phyloP scores from a whole-genome alignment of 257 asterid species.

The Solanum bukasovii region DNA sequence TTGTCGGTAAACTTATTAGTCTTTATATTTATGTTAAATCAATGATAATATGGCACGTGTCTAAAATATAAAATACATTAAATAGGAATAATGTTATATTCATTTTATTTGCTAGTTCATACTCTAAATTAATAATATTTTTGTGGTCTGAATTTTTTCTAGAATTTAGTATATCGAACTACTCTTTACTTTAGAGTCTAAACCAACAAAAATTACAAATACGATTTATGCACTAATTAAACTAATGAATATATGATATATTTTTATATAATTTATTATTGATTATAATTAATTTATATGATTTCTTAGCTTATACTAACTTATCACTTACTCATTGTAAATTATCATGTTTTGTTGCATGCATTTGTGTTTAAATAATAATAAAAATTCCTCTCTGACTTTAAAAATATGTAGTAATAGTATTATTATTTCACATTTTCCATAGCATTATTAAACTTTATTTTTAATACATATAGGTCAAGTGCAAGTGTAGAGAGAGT shows the following conservation, averaged over 20 bases:
- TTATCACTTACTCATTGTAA: not conserved
- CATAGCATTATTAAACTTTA: too few relatives aligned
- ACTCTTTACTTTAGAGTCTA: too few relatives aligned
- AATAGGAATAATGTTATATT: not conserved
- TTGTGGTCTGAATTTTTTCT: too few relatives aligned
- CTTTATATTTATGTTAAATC: not conserved
- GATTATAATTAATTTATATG: not conserved
- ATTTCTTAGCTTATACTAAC: not conserved
- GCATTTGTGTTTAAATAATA: not conserved
- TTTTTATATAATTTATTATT: not conserved
- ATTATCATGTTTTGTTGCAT: not conserved
- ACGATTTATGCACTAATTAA: not conserved
- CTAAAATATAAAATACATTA: not conserved
- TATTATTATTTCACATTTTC: too few relatives aligned
- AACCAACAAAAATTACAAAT: not conserved
- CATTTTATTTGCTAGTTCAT: not conserved
- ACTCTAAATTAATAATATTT: rapidly evolving
- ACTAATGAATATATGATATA: not conserved
- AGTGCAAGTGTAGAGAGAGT: not conserved
- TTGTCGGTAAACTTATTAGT: not conserved
- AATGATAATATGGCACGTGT: not conserved
- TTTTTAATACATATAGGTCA: not conserved
- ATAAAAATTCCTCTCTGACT: not conserved
- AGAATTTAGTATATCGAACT: too few relatives aligned
- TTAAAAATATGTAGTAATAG: not conserved